Evolutionary conservation across 2,329 filamentous ascomycete species (phyloP).

Genomic region (Epichloe sibirici): DNA sequence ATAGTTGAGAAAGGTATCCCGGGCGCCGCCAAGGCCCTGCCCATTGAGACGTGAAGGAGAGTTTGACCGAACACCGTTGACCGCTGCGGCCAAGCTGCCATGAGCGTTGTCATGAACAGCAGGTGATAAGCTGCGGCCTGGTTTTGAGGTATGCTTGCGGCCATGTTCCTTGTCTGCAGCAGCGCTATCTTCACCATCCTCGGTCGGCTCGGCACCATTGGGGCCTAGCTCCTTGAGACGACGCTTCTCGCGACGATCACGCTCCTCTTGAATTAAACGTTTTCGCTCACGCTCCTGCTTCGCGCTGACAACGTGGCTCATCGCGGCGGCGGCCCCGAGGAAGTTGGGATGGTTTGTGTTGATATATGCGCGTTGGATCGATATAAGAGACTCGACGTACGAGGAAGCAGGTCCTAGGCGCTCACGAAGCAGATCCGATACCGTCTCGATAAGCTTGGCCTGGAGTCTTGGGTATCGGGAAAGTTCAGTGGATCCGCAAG

Average conservation of each 20-base stretch:
- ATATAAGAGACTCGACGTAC: constrained; percentile 93
- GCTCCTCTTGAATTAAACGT: constrained; percentile 66
- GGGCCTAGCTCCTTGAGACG: constrained; percentile 71
- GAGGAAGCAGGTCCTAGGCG: constrained; percentile 76
- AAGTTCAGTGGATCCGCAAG: constrained; percentile 89
- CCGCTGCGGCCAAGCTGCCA: constrained; percentile 46
- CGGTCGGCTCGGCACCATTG: constrained; percentile 64
- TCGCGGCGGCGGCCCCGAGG: constrained; percentile 87
- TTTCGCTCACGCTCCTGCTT: constrained; percentile 92
- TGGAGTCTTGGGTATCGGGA: constrained; percentile 85
- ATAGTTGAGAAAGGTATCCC: constrained; percentile 93
- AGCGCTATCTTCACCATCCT: constrained; percentile 45
- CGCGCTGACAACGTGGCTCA: constrained; percentile 90
- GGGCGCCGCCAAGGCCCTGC: constrained; percentile 48
- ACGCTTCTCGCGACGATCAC: constrained; percentile 71
- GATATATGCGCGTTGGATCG: constrained; percentile 96
- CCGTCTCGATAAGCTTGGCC: constrained; percentile 94
- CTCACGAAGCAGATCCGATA: constrained; percentile 89
- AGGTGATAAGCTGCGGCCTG: constrained; percentile 72
- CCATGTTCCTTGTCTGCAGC: constrained; percentile 37
- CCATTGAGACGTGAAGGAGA: constrained; percentile 44
- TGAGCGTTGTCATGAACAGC: constrained; percentile 57
- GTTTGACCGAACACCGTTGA: constrained; percentile 44
- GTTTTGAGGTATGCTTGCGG: constrained; percentile 21
- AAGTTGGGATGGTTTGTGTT: constrained; percentile 99